Percentiles rank a stretch among this genome's conserved stretches.
Evolutionary conservation across 768 basidiomycete genomes (phyloP).

Genomic region (Leccinum longicurvipes): DNA sequence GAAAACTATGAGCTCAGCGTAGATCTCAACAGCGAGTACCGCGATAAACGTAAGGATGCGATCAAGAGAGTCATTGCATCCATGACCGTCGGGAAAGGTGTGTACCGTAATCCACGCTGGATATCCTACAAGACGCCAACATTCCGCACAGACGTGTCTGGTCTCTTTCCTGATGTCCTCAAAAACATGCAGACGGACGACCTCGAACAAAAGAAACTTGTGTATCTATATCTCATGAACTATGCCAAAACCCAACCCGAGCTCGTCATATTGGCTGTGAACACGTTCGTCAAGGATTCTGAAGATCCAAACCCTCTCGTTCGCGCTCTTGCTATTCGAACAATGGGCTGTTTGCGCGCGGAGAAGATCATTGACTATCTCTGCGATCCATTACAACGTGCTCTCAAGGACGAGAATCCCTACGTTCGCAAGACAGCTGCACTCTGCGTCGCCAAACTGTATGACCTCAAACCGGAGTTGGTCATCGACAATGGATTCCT

Average conservation of each 20-base stretch:
- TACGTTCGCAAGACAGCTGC: conserved; percentile 99
- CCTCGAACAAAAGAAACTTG: conserved; percentile 99
- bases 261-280: conserved; percentile 97
- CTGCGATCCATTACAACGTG: conserved; percentile 91
- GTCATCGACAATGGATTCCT: conserved; percentile 95
- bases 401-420: conserved; percentile 91
- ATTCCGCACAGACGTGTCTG: conserved; percentile 66
- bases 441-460: conserved; percentile 94
- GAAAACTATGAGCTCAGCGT: conserved; percentile 97
- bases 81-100: conserved; percentile 99
- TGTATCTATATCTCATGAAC: conserved; percentile 99
- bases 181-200: conserved; percentile 99
- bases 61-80: conserved; percentile 97
- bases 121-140: conserved; percentile 7
- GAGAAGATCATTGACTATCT: conserved; percentile 99
- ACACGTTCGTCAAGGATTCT: conserved; percentile 97
- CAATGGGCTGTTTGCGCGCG: conserved; percentile 95
- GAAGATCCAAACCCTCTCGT: conserved; percentile 97
- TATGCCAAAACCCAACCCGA: conserved; percentile 99
- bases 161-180: conserved; percentile 95
- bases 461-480: conserved; percentile 93
- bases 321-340: conserved; percentile 92
- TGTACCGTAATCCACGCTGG: conserved; percentile 18
- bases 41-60: conserved; percentile 94
- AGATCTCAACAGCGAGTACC: conserved; percentile 96